Evolutionary conservation across 768 basidiomycete genomes (phyloP).

Genomic region (Inosperma sp.): DNA sequence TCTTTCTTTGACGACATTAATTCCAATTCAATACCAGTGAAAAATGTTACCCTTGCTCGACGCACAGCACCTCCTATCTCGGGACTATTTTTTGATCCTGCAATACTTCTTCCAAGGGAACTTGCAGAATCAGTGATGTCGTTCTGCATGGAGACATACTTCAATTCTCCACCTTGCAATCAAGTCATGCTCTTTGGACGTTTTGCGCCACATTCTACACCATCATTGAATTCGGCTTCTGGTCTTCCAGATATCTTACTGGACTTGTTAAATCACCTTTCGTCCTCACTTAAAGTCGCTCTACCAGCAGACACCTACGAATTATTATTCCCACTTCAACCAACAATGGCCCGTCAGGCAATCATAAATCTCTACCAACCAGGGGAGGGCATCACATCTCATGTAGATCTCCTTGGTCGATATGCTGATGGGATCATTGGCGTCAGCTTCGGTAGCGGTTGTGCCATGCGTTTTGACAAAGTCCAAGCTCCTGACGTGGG

Average conservation of each 20-base stretch:
- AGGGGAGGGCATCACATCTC: conserved; percentile 84
- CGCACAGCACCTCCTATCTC: conserved; percentile 52
- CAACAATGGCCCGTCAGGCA: conserved; percentile 63
- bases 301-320: conserved; percentile 47
- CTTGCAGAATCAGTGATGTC: conserved; percentile 45
- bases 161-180: conserved; percentile 48
- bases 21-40: not conserved
- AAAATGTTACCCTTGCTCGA: conserved; percentile 22
- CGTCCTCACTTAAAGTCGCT: conserved; percentile 42
- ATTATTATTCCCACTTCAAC: conserved; percentile 55
- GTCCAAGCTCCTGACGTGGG: conserved; percentile 9
- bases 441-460: conserved; percentile 75
- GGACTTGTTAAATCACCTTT: conserved; percentile 48
- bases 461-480: conserved; percentile 72
- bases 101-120: conserved; percentile 44
- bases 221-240: conserved; percentile 20
- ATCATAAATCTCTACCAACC: conserved; percentile 89
- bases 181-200: conserved; percentile 88
- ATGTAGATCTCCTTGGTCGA: conserved; percentile 79
- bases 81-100: conserved; percentile 59
- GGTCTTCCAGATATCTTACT: conserved; percentile 56
- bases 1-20: conserved; percentile 13
- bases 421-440: conserved; percentile 91
- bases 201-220: conserved; percentile 17
- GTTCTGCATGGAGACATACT: conserved; percentile 57